Conservation (phyloP, 495 filamentous ascomycete genomes). For the Hyaloscypha variabilis region DNA sequence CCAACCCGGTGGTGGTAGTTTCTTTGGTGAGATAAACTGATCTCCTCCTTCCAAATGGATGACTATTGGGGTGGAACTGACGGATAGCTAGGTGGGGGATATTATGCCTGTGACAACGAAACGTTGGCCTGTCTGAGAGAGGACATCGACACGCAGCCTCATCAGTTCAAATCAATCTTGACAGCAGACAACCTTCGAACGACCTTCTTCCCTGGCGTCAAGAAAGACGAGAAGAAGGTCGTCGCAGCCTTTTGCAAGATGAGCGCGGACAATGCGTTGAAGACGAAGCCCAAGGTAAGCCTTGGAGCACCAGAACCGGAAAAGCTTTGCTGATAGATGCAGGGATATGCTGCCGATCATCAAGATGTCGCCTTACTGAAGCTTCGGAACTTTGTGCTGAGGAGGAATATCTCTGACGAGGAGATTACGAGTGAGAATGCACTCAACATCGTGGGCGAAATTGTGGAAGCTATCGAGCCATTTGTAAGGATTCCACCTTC, state of each 20-base stretch:
- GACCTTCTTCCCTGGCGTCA: constrained; percentile 61
- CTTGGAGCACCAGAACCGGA: not conserved
- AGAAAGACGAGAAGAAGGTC: constrained; percentile 58
- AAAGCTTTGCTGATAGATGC: not conserved
- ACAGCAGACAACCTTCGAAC: constrained; percentile 56
- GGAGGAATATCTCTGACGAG: constrained; percentile 59
- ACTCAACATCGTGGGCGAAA: constrained; percentile 55
- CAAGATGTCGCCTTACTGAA: constrained; percentile 75
- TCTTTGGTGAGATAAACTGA: constrained; percentile 58
- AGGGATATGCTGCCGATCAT: constrained; percentile 77
- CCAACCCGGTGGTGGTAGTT: constrained; percentile 55
- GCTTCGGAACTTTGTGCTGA: constrained; percentile 73
- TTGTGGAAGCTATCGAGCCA: constrained; percentile 61
- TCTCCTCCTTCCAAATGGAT: not conserved
- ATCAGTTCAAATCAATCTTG: constrained; percentile 67
- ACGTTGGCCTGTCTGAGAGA: constrained; percentile 65
- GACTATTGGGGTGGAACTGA: not conserved
- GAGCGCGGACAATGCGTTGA: constrained; percentile 74
- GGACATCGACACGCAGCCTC: constrained; percentile 71
- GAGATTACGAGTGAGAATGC: constrained; percentile 52
- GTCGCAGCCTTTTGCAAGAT: constrained; percentile 67
- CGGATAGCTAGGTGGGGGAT: constrained; percentile 60
- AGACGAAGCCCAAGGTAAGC: constrained; percentile 82
- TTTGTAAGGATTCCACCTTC: constrained; percentile 57
- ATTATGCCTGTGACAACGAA: constrained; percentile 73